Evolutionary conservation across 2,329 filamentous ascomycete genomes (phyloP).

Genomic region (Teratosphaeriaceae sp.): DNA sequence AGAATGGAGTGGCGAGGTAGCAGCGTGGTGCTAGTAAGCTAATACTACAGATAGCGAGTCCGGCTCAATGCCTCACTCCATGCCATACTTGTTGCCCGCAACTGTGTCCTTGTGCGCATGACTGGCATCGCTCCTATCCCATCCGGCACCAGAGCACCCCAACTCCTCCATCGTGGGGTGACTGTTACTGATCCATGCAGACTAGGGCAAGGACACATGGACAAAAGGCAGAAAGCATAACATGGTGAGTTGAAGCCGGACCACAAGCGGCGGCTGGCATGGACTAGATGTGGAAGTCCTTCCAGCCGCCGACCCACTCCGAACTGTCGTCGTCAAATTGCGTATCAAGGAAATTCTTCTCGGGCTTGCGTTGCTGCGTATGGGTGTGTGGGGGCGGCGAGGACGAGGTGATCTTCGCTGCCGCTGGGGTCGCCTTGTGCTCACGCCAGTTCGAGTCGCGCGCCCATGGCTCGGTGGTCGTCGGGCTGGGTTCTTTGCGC

Average conservation of each 20-base stretch:
- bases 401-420: slow-evolving; percentile 13
- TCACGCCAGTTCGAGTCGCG: slow-evolving; percentile 45
- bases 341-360: slow-evolving; percentile 31
- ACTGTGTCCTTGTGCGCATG: slow-evolving; percentile 4
- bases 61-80: slow-evolving; percentile 6
- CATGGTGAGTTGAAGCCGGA: slow-evolving; percentile 1
- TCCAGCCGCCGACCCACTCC: slow-evolving; percentile 95
- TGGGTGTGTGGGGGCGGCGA: slow-evolving; percentile 3
- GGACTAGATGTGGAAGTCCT: slow-evolving; percentile 58
- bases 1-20: slow-evolving; percentile 1
- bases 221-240: slow-evolving; percentile 1
- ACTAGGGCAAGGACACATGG: slow-evolving; percentile 1
- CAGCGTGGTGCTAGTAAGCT: slow-evolving; percentile 6
- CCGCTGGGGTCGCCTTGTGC: slow-evolving; percentile 25
- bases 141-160: background rate
- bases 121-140: slow-evolving; percentile 1
- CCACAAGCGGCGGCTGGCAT: background rate
- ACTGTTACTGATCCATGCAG: slow-evolving; percentile 8
- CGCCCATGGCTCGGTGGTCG: slow-evolving; percentile 29
- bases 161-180: background rate
- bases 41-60: slow-evolving; percentile 13
- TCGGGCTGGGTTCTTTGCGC: slow-evolving; percentile 17
- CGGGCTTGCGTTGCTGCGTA: slow-evolving; percentile 18
- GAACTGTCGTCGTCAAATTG: slow-evolving; percentile 48
- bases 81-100: slow-evolving; percentile 1